Evolutionary conservation across 176 grass and related monocot species (phyloP).

Genomic region (Otatea glauca): DNA sequence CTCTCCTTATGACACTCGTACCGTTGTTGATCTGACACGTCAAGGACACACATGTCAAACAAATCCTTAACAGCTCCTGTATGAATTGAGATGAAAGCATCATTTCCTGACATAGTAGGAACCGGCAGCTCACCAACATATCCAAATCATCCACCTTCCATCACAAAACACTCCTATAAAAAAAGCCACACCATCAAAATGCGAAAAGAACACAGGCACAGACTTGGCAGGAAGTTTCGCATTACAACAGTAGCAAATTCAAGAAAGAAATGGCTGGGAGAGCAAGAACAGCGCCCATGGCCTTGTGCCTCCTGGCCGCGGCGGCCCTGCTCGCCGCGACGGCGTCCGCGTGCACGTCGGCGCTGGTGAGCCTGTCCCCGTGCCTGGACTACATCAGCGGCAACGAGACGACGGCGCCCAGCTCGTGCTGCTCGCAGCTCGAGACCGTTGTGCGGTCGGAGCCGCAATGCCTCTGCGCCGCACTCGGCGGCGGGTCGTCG

Average conservation of each 20-base stretch:
- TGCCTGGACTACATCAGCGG: not conserved
- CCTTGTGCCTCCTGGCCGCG: not conserved
- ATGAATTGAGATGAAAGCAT: slow-evolving; percentile 21
- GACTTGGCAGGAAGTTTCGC: not conserved
- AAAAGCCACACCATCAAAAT: not conserved
- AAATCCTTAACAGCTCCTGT: not conserved
- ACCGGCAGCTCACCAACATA: slow-evolving; percentile 2
- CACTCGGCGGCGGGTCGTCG: not conserved
- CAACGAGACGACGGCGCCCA: not conserved
- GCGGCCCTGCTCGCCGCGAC: not conserved
- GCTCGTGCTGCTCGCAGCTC: slow-evolving; percentile 30
- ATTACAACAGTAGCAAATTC: not conserved
- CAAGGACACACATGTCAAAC: not conserved
- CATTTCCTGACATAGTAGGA: slow-evolving; percentile 6
- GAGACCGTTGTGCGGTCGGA: slow-evolving; percentile 31
- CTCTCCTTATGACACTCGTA: not conserved
- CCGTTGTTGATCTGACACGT: slow-evolving; percentile 17
- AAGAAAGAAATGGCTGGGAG: not conserved
- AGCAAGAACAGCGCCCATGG: not conserved
- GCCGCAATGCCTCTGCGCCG: slow-evolving; percentile 38
- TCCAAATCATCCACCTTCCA: slow-evolving; percentile 10
- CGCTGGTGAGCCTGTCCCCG: not conserved
- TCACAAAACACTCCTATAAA: not conserved
- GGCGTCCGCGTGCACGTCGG: not conserved
- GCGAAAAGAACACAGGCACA: not conserved